Percentiles rank a stretch among this genome's conserved stretches.
These are phyloP conservation scores for Fraxinus floribunda DNA, from an alignment of 305 asterid species.

Conservation along the genomic window DNA sequence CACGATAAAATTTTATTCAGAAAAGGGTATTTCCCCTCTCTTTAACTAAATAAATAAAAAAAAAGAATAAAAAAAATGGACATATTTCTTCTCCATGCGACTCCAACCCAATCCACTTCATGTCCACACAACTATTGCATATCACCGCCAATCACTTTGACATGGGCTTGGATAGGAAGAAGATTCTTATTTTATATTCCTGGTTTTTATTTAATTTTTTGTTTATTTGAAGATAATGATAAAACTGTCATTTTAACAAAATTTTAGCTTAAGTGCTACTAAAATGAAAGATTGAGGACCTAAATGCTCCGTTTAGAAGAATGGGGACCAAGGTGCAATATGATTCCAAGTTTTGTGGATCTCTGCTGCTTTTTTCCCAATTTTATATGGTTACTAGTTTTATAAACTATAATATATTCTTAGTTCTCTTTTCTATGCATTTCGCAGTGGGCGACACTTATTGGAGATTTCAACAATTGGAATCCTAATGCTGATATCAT, in stretches of 20 bases:
- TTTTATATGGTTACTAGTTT: not conserved
- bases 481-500: conserved; percentile 86
- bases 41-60: not conserved
- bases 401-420: conserved; percentile 10
- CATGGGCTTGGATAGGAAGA: not conserved
- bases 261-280: not conserved
- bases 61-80: not conserved
- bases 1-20: not conserved
- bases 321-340: not conserved
- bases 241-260: not conserved
- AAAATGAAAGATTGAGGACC: not conserved
- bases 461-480: conserved; percentile 99
- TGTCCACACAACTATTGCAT: not conserved
- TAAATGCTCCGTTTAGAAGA: not conserved
- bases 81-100: not conserved
- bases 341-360: not conserved
- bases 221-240: not conserved
- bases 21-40: not conserved
- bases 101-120: not conserved
- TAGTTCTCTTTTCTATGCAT: conserved; percentile 21
- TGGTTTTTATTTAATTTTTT: not conserved
- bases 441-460: conserved; percentile 79
- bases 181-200: not conserved
- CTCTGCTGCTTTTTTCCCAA: not conserved
- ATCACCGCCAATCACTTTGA: not conserved